Evolutionary conservation across 305 asterid genomes (phyloP).

Genomic region (Fraxinus velutina): DNA sequence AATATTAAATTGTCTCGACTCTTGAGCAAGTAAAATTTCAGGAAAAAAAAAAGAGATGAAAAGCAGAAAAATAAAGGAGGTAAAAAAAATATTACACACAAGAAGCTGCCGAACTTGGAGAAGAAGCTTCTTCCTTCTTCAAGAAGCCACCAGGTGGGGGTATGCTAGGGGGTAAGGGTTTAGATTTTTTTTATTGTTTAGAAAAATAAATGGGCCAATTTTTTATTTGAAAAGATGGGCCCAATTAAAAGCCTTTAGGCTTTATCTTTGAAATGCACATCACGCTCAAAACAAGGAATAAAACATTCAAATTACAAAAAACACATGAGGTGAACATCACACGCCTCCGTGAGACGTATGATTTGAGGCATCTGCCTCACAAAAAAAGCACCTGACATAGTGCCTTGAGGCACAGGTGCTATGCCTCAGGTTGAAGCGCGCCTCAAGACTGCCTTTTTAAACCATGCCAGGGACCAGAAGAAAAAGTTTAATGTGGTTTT

Average conservation of each 20-base stretch:
- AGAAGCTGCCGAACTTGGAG: background rate
- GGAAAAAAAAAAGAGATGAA: background rate
- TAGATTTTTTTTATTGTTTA: background rate
- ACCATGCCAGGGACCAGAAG: background rate
- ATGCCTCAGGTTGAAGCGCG: background rate
- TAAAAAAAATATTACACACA: background rate
- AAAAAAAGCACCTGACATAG: background rate
- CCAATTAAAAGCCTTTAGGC: background rate
- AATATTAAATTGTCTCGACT: background rate
- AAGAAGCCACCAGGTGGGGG: background rate
- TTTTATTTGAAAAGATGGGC: background rate
- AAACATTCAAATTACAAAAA: background rate
- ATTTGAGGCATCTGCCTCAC: background rate
- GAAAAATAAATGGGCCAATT: background rate
- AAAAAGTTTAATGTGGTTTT: background rate
- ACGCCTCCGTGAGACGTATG: background rate
- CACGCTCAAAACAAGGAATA: background rate
- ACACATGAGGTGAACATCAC: background rate
- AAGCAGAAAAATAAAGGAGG: background rate
- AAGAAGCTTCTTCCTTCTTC: background rate
- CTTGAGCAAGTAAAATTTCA: background rate
- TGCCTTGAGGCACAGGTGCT: background rate
- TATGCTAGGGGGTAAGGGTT: background rate
- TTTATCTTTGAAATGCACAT: background rate
- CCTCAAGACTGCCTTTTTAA: background rate